Conservation (phyloP, 1,284 basidiomycete genomes). For the Gomphus bonarii region DNA sequence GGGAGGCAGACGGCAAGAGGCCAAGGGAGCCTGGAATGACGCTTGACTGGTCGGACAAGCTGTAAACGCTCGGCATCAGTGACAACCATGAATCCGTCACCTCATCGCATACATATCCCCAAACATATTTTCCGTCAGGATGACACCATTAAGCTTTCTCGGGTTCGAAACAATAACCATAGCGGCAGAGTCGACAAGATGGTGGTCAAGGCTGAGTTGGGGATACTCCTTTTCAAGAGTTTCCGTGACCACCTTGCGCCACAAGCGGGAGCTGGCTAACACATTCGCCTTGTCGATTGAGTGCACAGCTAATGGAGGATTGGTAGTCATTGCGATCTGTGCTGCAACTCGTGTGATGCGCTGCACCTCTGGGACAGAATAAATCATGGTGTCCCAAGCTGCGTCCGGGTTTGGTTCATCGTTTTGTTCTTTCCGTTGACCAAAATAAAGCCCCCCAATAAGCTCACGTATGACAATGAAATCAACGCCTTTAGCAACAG, state of each 20-base stretch:
- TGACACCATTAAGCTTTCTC: slow-evolving; percentile 89
- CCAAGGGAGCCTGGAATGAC: slow-evolving; percentile 98
- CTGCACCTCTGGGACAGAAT: slow-evolving; percentile 86
- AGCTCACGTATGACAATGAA: slow-evolving; percentile 95
- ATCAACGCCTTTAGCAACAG: slow-evolving; percentile 79
- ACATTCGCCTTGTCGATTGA: slow-evolving; percentile 99
- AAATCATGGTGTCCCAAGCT: slow-evolving; percentile 89
- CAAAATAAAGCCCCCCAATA: slow-evolving; percentile 91
- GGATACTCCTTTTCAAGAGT: slow-evolving; percentile 80
- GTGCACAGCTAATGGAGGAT: slow-evolving; percentile 85
- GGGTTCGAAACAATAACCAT: slow-evolving; percentile 95
- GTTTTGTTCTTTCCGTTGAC: slow-evolving; percentile 83
- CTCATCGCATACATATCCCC: slow-evolving; percentile 79
- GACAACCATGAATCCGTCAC: neutral
- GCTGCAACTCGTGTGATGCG: slow-evolving; percentile 95
- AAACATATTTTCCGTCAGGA: slow-evolving; percentile 92
- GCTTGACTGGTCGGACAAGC: slow-evolving; percentile 91
- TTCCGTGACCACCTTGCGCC: slow-evolving; percentile 87
- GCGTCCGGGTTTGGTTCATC: slow-evolving; percentile 48
- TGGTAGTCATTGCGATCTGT: slow-evolving; percentile 75
- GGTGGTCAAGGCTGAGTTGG: slow-evolving; percentile 78
- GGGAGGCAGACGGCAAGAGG: slow-evolving; percentile 89
- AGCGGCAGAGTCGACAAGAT: slow-evolving; percentile 91
- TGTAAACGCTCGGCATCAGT: slow-evolving; percentile 23
- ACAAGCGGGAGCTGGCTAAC: slow-evolving; percentile 88